Evolutionary conservation across 768 basidiomycete genomes (phyloP), one percentile per base, ranked within the genome.

Genomic region (Calvatia gigantea): DNA sequence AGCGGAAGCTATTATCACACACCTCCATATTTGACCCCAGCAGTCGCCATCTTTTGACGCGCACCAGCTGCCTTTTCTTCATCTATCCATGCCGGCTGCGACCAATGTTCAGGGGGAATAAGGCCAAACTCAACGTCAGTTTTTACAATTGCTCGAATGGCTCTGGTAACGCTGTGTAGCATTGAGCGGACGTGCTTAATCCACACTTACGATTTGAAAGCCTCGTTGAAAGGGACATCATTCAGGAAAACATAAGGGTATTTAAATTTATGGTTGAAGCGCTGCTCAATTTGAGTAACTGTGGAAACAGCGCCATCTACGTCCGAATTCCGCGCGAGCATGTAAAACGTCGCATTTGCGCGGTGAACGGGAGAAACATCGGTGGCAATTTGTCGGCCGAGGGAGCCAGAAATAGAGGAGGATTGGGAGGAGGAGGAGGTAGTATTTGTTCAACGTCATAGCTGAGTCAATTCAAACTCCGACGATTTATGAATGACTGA

Each of bases 201-300:
- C 21, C 23, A 35, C n/a, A 23, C 78, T 61, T 64, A 84, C 82
- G 72, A 72, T 65, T 86, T 90, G 71, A 95, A 94, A 15, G 82
- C 79, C 1, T 86, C 83, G 12, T 79, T 74, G 69, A 96, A 96
- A 0, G 83, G 81, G 59, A 82, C 81, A 46, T 97, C 94, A 66
- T 96, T 96, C 57, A 98, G 74, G 70, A 97, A 89, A 23, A 93
- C 86, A 69, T 90, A 97, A 3, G 92, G 91, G 64, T 97, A 96
- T 19, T 80, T 76, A 61, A 82, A 89, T 58, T 77, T 80, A 41
- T 75, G 73, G 70, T 98, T 98, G 74, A 94, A 94, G 37, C 84
- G 72, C 58, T 88, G 82, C 71, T 96, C 94, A 58, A 93, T 70
- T 67, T 88, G 81, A 59, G 80, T 80, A 61, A 94, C 84, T 59